A percentile compares a stretch with the other conserved stretches of the same genome.
Conservation (phyloP, 768 basidiomycete genomes). For the Clavaria fumosa region DNA sequence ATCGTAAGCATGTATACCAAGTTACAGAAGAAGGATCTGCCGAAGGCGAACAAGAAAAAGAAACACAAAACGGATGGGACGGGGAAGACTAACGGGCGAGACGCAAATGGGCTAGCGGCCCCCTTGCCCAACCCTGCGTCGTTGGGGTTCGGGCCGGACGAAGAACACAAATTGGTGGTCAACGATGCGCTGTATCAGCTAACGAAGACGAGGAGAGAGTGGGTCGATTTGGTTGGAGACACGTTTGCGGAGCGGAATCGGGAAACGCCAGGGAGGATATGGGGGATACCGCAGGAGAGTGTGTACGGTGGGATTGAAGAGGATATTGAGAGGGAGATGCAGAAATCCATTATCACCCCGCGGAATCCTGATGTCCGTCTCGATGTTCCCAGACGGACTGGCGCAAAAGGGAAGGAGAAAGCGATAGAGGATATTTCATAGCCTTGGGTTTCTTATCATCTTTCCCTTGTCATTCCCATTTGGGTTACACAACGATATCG, state of each 20-base stretch:
- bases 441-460: too few species aligned
- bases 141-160: conserved; percentile 52
- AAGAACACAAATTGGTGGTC: conserved; percentile 45
- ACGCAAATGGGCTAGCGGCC: conserved; percentile 17
- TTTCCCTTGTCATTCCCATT: too few species aligned
- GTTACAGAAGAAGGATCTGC: conserved; percentile 67
- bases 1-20: conserved; percentile 62
- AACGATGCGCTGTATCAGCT: conserved; percentile 55
- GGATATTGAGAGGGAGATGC: conserved; percentile 25
- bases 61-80: conserved; percentile 28
- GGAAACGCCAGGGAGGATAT: conserved; percentile 50
- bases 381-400: conserved; percentile 18
- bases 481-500: too few species aligned
- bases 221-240: conserved; percentile 62
- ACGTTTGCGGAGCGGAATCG: conserved; percentile 65
- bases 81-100: conserved; percentile 17
- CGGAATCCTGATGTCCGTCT: conserved; percentile 13
- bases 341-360: conserved; percentile 18
- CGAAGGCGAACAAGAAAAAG: conserved; percentile 71
- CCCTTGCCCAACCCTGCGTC: conserved; percentile 49
- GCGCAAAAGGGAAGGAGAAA: conserved; percentile 31
- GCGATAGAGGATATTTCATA: conserved; percentile 34
- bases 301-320: conserved; percentile 65
- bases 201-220: conserved; percentile 60
- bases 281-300: conserved; percentile 63